Evolutionary conservation across 2,329 filamentous ascomycete species (phyloP), one percentile per base, ranked within the genome.

Genomic region (Penicillium sp.): DNA sequence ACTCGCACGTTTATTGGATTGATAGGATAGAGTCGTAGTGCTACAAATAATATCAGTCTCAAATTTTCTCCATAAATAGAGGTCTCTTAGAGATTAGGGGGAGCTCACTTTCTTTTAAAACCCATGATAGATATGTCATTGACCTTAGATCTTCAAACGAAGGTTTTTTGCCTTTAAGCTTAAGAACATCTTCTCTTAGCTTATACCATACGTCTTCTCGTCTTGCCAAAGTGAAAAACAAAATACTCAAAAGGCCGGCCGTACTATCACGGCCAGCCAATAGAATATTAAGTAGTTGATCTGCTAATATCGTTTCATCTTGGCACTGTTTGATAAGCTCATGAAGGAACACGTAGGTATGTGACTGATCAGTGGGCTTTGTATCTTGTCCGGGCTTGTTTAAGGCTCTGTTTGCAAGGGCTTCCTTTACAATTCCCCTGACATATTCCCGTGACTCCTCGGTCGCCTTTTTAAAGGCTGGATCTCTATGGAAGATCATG

Each of bases 201-300:
- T 74, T 75, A 4, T 66, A 49, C 65, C 73, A 77, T n/a, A 75
- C 61, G 1, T 65, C 57, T 7, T 73, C 75, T 26, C 76, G 65
- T 47, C 70, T 72, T 53, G 78, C 79, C 9, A 81, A 67, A 61
- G 77, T 74, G 50, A 77, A 78, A 48, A 83, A 80, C 2, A 78
- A 70, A 19, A 73, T 77, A 13, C 77, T 69, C 3, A 79, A 57
- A 3, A 76, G 60, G 4, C 68, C 68, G 14, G 76, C 81, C 1
- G 81, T 84, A 0, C 81, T 83, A 61, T 84, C 82, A 10, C 80
- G 75, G n/a, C 80, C 80, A 4, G 81, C 81, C 0, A 81, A 66
- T 1, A 83, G 70, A 31, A 83, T 75, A 60, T 80, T 81, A 33
- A 83, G 70, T 4, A 81, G 65, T 58, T 83, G 76, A 54, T 73